Base-by-base conservation (phyloP, 2,329 filamentous ascomycete species). In the Alternaria sp. region DNA sequence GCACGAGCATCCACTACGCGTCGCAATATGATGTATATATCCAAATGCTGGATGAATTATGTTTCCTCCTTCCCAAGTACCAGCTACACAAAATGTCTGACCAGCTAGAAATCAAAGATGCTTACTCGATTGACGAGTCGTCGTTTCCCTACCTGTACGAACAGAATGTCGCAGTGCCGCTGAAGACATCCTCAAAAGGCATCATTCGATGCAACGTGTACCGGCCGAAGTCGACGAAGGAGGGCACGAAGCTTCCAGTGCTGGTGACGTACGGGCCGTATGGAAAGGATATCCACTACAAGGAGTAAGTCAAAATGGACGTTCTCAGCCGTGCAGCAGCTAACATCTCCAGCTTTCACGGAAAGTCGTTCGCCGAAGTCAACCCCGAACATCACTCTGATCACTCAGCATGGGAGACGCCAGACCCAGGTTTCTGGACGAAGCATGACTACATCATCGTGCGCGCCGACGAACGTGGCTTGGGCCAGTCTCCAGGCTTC, bases 231-330 rank as follows among this genome's bases (percentile, higher is more conserved):
- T 61, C 65, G 8, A 70, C 73, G 5, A 75, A 81, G 21, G 62
- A 71, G 4, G 65, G 69, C 6, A 55, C 66, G 10, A 81, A 76
- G 64, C 83, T 83, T 21, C 90, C 90, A 0, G 89, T 91, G 0
- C 75, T 92, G 9, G 87, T 90, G 3, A 92, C 90, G 0, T 92
- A 92, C 67, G 90, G 90, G 0, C 90, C 90, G 0, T 92, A 92
- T 66, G 90, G 90, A 49, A 92, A 93, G 69, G 90, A 92, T 69
- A 90, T 92, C 37, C 86, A 84, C 20, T 92, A 92, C 74, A 80
- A 83, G 61, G 81, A 84, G 81, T 84, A 78, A 56, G 58, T 64
- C 47, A 44, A 4, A 4, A 33, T 5, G 30, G 15, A 5, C 3
- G 14, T 23, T 28, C 14, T 41, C 15, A 8, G 23, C n/a, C 11